Conservation (phyloP, 345 rosid genomes). For the Syzygium aromaticum region DNA sequence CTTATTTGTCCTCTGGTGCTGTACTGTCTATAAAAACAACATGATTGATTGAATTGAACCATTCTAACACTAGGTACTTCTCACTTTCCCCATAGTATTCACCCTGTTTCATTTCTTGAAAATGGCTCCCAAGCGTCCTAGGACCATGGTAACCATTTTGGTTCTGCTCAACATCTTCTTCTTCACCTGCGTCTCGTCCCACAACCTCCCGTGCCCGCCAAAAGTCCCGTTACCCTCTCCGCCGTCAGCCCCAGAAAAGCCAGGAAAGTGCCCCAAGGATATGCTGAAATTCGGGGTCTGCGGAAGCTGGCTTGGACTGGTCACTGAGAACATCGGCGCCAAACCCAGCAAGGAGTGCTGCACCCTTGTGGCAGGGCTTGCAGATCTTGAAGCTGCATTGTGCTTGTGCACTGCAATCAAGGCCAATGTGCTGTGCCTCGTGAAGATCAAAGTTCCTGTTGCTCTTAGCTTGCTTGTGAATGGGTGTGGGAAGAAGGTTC, state of each 20-base stretch:
- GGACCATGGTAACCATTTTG: constrained; percentile 4
- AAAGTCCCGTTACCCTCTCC: neutral
- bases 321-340: constrained; percentile 51
- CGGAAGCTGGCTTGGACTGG: constrained; percentile 64
- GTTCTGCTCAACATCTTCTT: constrained; percentile 21
- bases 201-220: constrained; percentile 10
- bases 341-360: constrained; percentile 74
- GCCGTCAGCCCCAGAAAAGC: neutral
- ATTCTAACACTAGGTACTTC: neutral
- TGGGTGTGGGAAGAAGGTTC: constrained; percentile 13
- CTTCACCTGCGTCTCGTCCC: constrained; percentile 24
- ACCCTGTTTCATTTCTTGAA: neutral
- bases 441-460: constrained; percentile 30
- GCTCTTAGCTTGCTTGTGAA: constrained; percentile 13
- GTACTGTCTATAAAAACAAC: neutral
- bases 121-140: neutral
- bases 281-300: constrained; percentile 63
- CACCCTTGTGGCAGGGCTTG: constrained; percentile 56
- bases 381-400: constrained; percentile 69
- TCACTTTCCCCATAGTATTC: neutral
- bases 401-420: constrained; percentile 73
- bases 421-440: constrained; percentile 41
- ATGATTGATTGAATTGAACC: neutral
- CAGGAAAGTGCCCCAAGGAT: constrained; percentile 49
- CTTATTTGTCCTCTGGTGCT: neutral